Evolutionary conservation across 306 rosid genomes (phyloP).

Genomic region (Ochetophila trinervis): DNA sequence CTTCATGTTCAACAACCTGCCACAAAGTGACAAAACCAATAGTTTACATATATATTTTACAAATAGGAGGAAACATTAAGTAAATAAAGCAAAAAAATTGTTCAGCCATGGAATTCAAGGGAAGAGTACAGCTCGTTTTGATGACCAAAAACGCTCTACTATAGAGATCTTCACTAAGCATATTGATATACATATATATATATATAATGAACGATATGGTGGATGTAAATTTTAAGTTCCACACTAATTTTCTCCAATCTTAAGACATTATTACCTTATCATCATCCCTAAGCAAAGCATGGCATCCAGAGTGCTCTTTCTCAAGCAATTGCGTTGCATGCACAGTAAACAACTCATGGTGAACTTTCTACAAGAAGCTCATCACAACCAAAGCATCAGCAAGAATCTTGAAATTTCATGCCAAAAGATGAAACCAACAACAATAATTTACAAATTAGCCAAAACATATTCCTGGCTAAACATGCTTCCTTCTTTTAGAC

Average conservation of each 20-base stretch:
- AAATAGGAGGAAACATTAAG: too few species aligned
- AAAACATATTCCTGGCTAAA: background rate
- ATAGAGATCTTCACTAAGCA: too few species aligned
- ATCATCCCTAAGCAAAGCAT: constrained; percentile 52
- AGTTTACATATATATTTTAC: too few species aligned
- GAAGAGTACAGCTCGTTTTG: too few species aligned
- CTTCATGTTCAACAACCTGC: too few species aligned
- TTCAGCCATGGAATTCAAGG: too few species aligned
- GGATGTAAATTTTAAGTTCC: too few species aligned
- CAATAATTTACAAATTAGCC: background rate
- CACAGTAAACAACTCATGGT: constrained; percentile 45
- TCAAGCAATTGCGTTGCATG: constrained; percentile 51
- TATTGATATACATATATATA: too few species aligned
- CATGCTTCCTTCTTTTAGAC: background rate
- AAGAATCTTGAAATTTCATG: background rate
- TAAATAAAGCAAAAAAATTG: too few species aligned
- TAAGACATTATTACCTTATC: constrained; percentile 33
- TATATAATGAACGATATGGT: too few species aligned
- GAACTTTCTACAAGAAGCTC: constrained; percentile 44
- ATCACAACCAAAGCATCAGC: background rate
- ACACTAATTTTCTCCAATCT: constrained; percentile 5
- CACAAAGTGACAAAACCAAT: too few species aligned
- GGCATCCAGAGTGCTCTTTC: constrained; percentile 60
- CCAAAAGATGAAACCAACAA: background rate
- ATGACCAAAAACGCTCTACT: too few species aligned